Base-by-base conservation (phyloP, 805 yeast genomes). In the Tetrapisispora fleetii region DNA sequence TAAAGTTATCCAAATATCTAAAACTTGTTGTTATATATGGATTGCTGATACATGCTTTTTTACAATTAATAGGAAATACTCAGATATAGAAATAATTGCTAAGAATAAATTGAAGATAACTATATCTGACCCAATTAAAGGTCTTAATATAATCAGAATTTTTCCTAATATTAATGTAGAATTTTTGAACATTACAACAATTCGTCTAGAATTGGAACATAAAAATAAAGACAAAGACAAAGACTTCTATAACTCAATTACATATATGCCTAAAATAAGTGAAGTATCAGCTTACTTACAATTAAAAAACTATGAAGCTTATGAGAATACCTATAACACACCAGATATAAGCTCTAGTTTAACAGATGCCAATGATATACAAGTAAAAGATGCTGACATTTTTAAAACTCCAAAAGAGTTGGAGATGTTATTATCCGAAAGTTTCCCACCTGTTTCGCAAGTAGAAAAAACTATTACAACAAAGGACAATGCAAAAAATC, bases 271-370 rank as follows among this genome's bases (percentile, higher is more conserved):
- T 27, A 68, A 65, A 49, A 54, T 67, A 1, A 68, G 72, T 45
- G 67, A 66, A 40, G 65, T 56, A 1, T 49, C 59, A 42, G 55
- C 58, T 2, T 63, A 53, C 37, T 60, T 68, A 22, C 47, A 56
- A 2, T 52, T 65, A 4, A 49, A 55, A 14, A 54, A 58, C 41
- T 28, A 46, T 11, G 58, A 55, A 30, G 19, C 14, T 2, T 41
- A 41, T 32, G 44, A 41, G 19, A 32, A 41, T 16, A 41, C 44
- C 2, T 41, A 41, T 30, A 41, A 41, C 2, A 41, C 44, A 18
- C 44, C 44, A 4, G 44, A 41, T 13, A 16, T 11, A 19, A 30
- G 33, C 17, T 41, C 44, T 11, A 37, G 52, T 48, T 19, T 48
- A 40, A 27, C 46, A 33, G 32, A 41, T 32, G 13, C 18, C 17